Percentiles rank a stretch among this genome's conserved stretches.
Conservation (phyloP, 2,329 filamentous ascomycete genomes). For the Apiospora sp. region DNA sequence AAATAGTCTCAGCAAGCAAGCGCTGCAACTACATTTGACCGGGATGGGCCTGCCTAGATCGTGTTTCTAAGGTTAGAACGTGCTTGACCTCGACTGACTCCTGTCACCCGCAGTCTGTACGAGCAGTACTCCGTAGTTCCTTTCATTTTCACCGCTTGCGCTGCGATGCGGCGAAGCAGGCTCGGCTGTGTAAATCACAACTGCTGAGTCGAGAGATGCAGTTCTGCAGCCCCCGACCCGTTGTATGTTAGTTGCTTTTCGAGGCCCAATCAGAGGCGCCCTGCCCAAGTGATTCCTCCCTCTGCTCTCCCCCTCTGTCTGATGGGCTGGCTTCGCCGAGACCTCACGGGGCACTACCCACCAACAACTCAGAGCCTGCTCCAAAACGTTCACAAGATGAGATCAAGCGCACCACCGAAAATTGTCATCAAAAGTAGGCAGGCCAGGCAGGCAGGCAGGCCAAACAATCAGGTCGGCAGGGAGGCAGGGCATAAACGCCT, state of each 20-base stretch:
- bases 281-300: background rate
- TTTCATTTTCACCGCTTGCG: constrained; percentile 8
- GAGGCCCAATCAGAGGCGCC: background rate
- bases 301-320: background rate
- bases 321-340: background rate
- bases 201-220: constrained; percentile 11
- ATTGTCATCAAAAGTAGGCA: background rate
- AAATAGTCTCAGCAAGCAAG: constrained; percentile 4
- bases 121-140: background rate
- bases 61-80: too few species aligned
- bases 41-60: background rate
- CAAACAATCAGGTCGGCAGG: background rate
- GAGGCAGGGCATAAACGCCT: background rate
- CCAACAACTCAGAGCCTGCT: constrained; percentile 4
- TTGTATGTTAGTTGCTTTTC: constrained; percentile 7
- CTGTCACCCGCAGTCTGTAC: background rate
- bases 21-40: background rate
- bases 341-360: constrained; percentile 19
- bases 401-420: background rate
- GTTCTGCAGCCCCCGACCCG: background rate
- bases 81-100: background rate
- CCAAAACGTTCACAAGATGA: constrained; percentile 6
- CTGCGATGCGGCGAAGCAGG: background rate
- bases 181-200: background rate
- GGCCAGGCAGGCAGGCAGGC: background rate